Conservation (phyloP, 2,329 filamentous ascomycete species). For the Graphilbum fragrans region DNA sequence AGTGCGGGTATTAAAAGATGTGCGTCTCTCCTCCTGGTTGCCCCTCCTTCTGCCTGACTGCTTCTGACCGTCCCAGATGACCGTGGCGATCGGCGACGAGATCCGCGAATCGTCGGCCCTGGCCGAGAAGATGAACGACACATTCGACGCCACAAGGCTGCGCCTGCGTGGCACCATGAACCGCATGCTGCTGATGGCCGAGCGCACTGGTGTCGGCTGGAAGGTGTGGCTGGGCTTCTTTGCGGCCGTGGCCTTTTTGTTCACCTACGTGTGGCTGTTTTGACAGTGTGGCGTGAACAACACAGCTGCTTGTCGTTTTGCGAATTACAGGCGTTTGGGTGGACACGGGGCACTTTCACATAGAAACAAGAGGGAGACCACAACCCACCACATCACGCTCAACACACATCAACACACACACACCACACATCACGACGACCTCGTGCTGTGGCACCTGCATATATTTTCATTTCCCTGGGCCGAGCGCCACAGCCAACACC, state of each 20-base stretch:
- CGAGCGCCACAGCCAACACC: too few relatives aligned
- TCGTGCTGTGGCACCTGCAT: too few relatives aligned
- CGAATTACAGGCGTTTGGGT: neutral
- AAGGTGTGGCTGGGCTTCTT: constrained; percentile 90
- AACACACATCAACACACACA: too few relatives aligned
- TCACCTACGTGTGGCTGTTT: constrained; percentile 88
- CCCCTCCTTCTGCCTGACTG: neutral
- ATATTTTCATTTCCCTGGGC: too few relatives aligned
- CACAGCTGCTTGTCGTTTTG: neutral
- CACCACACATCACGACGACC: too few relatives aligned
- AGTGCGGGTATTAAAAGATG: constrained; percentile 79
- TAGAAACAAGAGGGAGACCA: neutral
- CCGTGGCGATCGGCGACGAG: constrained; percentile 85
- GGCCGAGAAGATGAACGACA: constrained; percentile 91
- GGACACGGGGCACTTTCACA: neutral
- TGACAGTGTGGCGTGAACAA: too few relatives aligned
- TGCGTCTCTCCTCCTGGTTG: constrained; percentile 20
- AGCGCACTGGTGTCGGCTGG: constrained; percentile 91
- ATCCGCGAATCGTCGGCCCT: constrained; percentile 82
- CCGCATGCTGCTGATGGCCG: constrained; percentile 90
- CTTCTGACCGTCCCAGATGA: constrained; percentile 47
- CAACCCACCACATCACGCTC: neutral
- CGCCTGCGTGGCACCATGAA: constrained; percentile 89
- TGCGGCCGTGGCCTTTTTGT: constrained; percentile 65
- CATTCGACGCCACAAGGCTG: constrained; percentile 74